Percentiles rank a stretch among this genome's conserved stretches.
phyloP scores from a whole-genome alignment of 2,329 filamentous ascomycete genomes.

The Clathrospora elynae region DNA sequence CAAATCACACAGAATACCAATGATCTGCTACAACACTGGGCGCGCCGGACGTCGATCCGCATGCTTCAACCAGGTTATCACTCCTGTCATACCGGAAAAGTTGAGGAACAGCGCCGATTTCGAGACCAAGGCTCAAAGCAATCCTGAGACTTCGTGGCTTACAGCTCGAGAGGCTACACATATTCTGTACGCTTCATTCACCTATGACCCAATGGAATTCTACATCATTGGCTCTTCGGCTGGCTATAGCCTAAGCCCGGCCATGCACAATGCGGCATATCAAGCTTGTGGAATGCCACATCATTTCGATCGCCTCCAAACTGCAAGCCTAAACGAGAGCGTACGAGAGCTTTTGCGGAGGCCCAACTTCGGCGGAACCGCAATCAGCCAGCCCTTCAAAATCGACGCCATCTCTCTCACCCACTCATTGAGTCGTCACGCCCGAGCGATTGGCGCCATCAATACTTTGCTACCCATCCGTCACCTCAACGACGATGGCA shows the following conservation, averaged over 20 bases:
- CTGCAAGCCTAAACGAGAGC: constrained; percentile 60
- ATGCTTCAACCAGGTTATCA: constrained; percentile 68
- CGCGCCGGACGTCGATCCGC: constrained; percentile 65
- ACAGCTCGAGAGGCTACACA: constrained; percentile 68
- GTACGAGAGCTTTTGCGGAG: constrained; percentile 66
- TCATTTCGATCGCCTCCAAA: constrained; percentile 66
- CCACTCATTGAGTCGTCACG: constrained; percentile 70
- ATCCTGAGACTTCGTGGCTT: constrained; percentile 55
- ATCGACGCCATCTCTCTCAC: constrained; percentile 69
- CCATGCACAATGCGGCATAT: constrained; percentile 76
- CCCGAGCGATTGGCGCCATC: constrained; percentile 73
- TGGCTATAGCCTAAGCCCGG: constrained; percentile 74
- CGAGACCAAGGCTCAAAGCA: constrained; percentile 43
- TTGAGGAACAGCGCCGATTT: constrained; percentile 46
- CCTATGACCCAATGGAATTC: constrained; percentile 71
- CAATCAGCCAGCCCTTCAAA: constrained; percentile 74
- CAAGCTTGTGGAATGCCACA: constrained; percentile 70
- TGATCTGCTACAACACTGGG: constrained; percentile 70
- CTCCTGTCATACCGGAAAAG: constrained; percentile 62
- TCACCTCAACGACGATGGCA: constrained; percentile 60
- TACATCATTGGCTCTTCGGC: constrained; percentile 76
- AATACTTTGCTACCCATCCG: constrained; percentile 76
- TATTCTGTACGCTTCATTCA: constrained; percentile 68
- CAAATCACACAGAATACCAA: constrained; percentile 55
- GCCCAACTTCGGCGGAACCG: constrained; percentile 71